Percentiles rank a stretch among this genome's conserved stretches.
Evolutionary conservation across 2,329 filamentous ascomycete species (phyloP).

Genomic region (Xylariaceae sp.): DNA sequence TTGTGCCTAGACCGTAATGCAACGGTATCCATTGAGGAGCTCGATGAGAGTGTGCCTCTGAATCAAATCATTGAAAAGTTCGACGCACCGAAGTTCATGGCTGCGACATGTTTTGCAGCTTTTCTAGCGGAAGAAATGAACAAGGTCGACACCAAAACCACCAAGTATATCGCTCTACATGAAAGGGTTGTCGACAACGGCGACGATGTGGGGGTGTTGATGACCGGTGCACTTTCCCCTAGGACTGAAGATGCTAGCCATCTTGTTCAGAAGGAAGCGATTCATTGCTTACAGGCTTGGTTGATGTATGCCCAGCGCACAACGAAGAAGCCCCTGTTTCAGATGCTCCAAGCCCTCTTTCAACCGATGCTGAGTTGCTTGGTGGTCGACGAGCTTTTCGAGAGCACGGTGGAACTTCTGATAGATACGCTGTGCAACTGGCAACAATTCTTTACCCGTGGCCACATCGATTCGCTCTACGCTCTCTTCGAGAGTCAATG

Average conservation of each 20-base stretch:
- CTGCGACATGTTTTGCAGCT: conserved; percentile 60
- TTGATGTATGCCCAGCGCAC: conserved; percentile 65
- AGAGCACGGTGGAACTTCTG: conserved; percentile 58
- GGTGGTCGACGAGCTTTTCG: conserved; percentile 52
- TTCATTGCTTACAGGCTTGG: conserved; percentile 65
- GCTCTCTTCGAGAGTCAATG: conserved; percentile 56
- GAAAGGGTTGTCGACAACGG: conserved; percentile 48
- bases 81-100: conserved; percentile 46
- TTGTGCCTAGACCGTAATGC: conserved; percentile 50
- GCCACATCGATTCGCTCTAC: conserved; percentile 54
- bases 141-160: conserved; percentile 59
- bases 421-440: conserved; percentile 61
- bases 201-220: conserved; percentile 44
- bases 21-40: conserved; percentile 42
- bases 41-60: conserved; percentile 41
- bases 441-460: conserved; percentile 54
- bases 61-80: conserved; percentile 43
- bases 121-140: conserved; percentile 61
- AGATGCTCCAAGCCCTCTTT: conserved; percentile 55
- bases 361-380: conserved; percentile 57
- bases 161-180: conserved; percentile 46
- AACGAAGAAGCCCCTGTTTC: conserved; percentile 51
- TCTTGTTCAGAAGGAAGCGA: conserved; percentile 47
- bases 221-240: conserved; percentile 37
- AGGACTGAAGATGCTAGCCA: conserved; percentile 22